Evolutionary conservation across 345 rosid genomes (phyloP), one percentile per base, ranked within the genome.

Genomic region (Camelina hispida): DNA sequence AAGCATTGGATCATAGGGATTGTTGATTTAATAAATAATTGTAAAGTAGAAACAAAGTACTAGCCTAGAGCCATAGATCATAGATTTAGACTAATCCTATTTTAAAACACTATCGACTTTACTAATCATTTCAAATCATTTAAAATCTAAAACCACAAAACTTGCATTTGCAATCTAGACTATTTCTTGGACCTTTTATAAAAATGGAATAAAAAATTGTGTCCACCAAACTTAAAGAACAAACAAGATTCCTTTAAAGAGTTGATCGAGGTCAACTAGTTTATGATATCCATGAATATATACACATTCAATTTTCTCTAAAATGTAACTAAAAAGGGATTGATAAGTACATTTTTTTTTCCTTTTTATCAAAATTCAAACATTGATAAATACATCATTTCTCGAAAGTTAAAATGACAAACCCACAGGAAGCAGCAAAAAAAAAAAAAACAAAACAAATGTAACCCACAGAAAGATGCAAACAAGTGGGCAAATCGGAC

Each of bases 401-500:
- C 32, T 51, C 42, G 30, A 37, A 51, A 18, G 52, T 7, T 25
- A 0, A 65, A 64, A 55, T 46, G 20, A 65, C 7, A 32, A 70
- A 9, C 50, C 57, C 57, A 73, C 71, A 44, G 28, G 30, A 60
- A 37, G 1, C 9, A 0, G 20, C 2, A 16, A 16, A 61, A 37
- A 16, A 34, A 1, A 7, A 5, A 4, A 22, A 9, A 8, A 30
- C 4, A 16, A 28, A 7, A 9, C 0, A 60, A 63, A 17, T 22
- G 17, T 14, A 23, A 62, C 76, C 71, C 80, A 76, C 56, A 70
- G 76, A 47, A 30, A 18, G 55, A 64, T 28, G 12, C 44, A 71
- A 77, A 77, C 76, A 77, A 38, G 80, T 77, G 73, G 75, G 68
- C 63, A 47, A 65, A 15, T 48, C 71, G n/a, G 62, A 71, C 72